Conservation (phyloP, 2,329 filamentous ascomycete species). For the Graphiopsis chlorocephala region DNA sequence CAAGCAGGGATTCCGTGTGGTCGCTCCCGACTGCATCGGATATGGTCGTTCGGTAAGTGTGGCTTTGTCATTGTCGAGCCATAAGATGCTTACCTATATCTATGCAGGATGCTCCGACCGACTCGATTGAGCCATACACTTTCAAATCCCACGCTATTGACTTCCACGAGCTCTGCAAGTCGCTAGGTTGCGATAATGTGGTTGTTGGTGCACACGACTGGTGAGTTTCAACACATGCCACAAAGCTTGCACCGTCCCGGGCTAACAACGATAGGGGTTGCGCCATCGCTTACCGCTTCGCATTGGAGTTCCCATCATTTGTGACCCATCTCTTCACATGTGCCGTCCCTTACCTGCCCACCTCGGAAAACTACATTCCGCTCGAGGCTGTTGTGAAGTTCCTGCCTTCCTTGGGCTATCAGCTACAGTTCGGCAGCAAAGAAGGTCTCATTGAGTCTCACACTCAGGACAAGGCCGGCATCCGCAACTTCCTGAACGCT, state of each 20-base stretch:
- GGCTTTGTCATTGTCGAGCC: background rate
- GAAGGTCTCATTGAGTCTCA: constrained; percentile 51
- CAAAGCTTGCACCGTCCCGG: background rate
- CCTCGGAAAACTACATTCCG: background rate
- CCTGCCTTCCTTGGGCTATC: constrained; percentile 75
- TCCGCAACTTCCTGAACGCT: constrained; percentile 68
- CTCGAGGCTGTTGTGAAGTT: background rate
- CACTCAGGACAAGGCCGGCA: constrained; percentile 50
- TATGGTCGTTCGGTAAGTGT: constrained; percentile 59
- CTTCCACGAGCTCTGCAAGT: constrained; percentile 66
- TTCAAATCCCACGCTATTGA: constrained; percentile 72
- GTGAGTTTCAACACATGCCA: constrained; percentile 52
- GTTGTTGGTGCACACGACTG: constrained; percentile 92
- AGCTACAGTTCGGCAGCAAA: constrained; percentile 67
- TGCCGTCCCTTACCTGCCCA: constrained; percentile 66
- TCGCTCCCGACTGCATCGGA: constrained; percentile 82
- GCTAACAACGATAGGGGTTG: constrained; percentile 32
- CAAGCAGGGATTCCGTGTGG: constrained; percentile 70
- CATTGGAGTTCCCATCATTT: constrained; percentile 69
- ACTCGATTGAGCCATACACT: constrained; percentile 58
- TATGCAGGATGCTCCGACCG: constrained; percentile 44
- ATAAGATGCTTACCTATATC: background rate
- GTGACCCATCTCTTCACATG: constrained; percentile 74
- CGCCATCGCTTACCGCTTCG: constrained; percentile 69
- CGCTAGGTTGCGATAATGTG: constrained; percentile 47